Evolutionary conservation across 345 rosid genomes (phyloP), one percentile per base, ranked within the genome.

Genomic region (Murraya paniculata): DNA sequence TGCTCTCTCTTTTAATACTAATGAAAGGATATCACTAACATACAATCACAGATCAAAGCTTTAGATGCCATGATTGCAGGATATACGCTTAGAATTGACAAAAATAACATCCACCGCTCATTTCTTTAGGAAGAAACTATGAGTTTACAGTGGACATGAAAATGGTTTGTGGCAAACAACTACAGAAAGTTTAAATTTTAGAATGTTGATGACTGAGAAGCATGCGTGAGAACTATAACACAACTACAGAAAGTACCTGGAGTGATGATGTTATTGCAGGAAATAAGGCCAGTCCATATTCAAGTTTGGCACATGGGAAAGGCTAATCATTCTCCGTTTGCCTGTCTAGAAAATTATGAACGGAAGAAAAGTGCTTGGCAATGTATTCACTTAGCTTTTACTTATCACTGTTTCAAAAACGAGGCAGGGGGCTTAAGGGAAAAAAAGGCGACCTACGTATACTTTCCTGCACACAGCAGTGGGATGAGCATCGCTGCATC

Each of bases 21-120:
- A 77, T 28, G 72, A 64, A 68, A 66, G 61, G 72, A 72, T 75
- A 38, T 61, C 73, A 62, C 72, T 30, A 50, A 61, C 35, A 39
- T 9, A 77, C 30, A 77, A 72, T 72, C 45, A 62, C 30, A 57
- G 22, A 56, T n/a, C 35, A 56, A 57, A 18, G 57, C 57, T 16
- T 38, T 27, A 5, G 13, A 16, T 68, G 27, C 19, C 18, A 56
- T 28, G 81, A 53, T 36, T 41, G 41, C 41, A 4, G 28, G 67
- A 69, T 68, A 24, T 60, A 59, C 25, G 24, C 61, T 30, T 48
- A 50, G 21, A 48, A 71, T 71, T 9, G 24, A 71, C 41, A 64
- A 4, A 50, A 31, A n/a, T 16, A 64, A 66, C 5, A 0, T 57
- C 16, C 31, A 9, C 2, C 50, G 45, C 22, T 36, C 53, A 61